These are phyloP conservation scores for Wolfiporia cocos DNA, from an alignment of 1,284 basidiomycete species.

Conservation along the genomic window DNA sequence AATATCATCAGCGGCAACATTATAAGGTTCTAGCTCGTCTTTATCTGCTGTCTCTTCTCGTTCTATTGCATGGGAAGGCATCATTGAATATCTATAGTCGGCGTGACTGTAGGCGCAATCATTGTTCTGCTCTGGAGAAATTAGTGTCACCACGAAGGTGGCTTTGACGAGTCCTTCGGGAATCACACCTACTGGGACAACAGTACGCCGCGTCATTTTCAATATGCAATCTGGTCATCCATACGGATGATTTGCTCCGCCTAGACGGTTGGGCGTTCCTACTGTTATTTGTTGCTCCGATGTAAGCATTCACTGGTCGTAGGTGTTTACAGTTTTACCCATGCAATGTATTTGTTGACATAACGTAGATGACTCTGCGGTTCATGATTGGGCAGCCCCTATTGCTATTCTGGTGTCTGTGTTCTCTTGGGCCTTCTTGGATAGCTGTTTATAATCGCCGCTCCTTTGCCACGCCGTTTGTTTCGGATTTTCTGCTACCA, in stretches of 20 bases:
- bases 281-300: conserved; percentile 64
- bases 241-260: too few relatives aligned
- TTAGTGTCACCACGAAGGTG: conserved; percentile 56
- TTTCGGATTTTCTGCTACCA: conserved; percentile 39
- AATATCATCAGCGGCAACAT: conserved; percentile 69
- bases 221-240: too few relatives aligned
- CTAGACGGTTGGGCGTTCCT: conserved; percentile 75
- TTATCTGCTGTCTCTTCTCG: conserved; percentile 57
- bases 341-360: background rate
- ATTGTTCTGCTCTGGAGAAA: conserved; percentile 47
- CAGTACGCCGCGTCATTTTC: conserved; percentile 31
- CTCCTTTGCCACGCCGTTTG: conserved; percentile 57
- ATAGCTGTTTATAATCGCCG: conserved; percentile 55
- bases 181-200: conserved; percentile 67
- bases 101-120: conserved; percentile 43
- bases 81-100: too few relatives aligned
- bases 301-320: conserved; percentile 78
- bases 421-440: conserved; percentile 46
- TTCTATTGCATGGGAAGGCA: too few relatives aligned
- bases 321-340: conserved; percentile 16
- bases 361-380: conserved; percentile 59
- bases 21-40: conserved; percentile 55
- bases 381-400: conserved; percentile 70
- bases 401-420: conserved; percentile 69
- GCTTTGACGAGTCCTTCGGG: conserved; percentile 66